phyloP scores from a whole-genome alignment of 768 basidiomycete genomes.

The Cytidiella melzeri region DNA sequence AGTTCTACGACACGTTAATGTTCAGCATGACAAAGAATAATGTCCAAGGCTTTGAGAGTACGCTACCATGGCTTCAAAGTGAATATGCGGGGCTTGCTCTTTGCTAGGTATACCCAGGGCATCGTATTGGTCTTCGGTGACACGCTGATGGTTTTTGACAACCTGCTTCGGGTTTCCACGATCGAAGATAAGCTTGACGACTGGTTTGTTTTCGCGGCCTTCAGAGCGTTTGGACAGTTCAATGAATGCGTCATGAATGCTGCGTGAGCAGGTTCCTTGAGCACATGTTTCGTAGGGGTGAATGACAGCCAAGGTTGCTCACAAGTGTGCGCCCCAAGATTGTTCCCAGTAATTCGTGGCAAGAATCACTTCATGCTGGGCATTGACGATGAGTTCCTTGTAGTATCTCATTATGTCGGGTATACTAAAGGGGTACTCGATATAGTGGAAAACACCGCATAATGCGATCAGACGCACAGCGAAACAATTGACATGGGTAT shows the following conservation, averaged over 20 bases:
- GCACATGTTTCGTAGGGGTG: background rate
- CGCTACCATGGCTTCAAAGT: constrained; percentile 10
- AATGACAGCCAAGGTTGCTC: constrained; percentile 18
- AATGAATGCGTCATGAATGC: constrained; percentile 36
- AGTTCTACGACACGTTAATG: constrained; percentile 3
- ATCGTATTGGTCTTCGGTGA: constrained; percentile 38
- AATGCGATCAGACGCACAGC: constrained; percentile 28
- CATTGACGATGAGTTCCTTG: constrained; percentile 52
- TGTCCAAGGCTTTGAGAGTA: background rate
- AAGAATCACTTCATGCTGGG: constrained; percentile 58
- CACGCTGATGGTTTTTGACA: constrained; percentile 39
- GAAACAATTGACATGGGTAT: constrained; percentile 59
- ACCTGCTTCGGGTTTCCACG: constrained; percentile 54
- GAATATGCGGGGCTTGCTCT: constrained; percentile 20
- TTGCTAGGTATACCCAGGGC: constrained; percentile 16
- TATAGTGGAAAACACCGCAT: background rate
- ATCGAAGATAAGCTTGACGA: constrained; percentile 68
- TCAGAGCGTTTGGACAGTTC: constrained; percentile 45
- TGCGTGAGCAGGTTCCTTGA: constrained; percentile 25
- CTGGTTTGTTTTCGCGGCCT: constrained; percentile 38
- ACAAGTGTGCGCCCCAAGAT: constrained; percentile 22
- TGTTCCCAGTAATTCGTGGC: constrained; percentile 62
- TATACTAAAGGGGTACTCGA: constrained; percentile 32
- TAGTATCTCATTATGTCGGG: constrained; percentile 74
- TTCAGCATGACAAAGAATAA: background rate